Evolutionary conservation across 257 asterid genomes (phyloP).

Genomic region (Linderniella brevidens): DNA sequence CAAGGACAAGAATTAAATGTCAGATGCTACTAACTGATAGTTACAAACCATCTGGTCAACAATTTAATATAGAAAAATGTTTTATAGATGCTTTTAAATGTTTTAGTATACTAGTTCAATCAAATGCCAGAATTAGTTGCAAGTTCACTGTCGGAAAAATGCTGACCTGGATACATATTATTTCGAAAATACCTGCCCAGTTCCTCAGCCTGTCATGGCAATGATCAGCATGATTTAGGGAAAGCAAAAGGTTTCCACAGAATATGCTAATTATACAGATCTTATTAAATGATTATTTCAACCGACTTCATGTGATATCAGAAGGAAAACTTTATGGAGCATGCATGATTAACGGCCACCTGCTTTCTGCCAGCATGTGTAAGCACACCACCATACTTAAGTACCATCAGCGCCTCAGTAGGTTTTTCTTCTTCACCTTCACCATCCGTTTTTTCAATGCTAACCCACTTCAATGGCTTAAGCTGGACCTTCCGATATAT

Average conservation of each 20-base stretch:
- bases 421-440: conserved; percentile 97
- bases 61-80: too few species aligned
- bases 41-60: too few species aligned
- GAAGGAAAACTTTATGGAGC: conserved; percentile 10
- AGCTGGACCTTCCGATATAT: conserved; percentile 96
- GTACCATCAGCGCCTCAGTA: conserved; percentile 96
- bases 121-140: conserved; percentile 8
- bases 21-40: too few species aligned
- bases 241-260: neutral
- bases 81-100: too few species aligned
- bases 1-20: too few species aligned
- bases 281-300: neutral
- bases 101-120: too few species aligned
- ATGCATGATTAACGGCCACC: conserved; percentile 26
- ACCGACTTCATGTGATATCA: neutral
- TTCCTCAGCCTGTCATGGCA: conserved; percentile 82
- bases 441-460: conserved; percentile 51
- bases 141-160: conserved; percentile 6
- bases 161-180: conserved; percentile 92
- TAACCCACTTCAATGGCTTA: conserved; percentile 86
- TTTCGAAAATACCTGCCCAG: conserved; percentile 93
- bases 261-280: neutral
- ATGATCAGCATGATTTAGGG: neutral
- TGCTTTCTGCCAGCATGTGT: conserved; percentile 99
- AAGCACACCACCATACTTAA: conserved; percentile 97